Evolutionary conservation across 2,329 filamentous ascomycete genomes (phyloP), one percentile per base, ranked within the genome.

Genomic region (Alternaria brassicae): DNA sequence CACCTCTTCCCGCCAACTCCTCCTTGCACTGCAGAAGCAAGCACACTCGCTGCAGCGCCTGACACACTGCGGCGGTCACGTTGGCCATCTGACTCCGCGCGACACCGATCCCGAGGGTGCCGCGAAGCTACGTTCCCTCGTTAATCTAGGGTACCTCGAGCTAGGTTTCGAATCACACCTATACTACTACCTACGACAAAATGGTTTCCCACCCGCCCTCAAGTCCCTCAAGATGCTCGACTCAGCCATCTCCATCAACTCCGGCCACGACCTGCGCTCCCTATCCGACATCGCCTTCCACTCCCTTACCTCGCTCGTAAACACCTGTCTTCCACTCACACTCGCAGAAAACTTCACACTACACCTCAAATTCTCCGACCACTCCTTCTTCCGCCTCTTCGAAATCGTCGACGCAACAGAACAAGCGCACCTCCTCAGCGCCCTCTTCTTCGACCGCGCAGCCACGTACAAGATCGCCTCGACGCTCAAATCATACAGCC

Each of bases 11-110:
- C 53, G 56, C 8, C 51, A 56, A n/a, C 75, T 78, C 28, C 59
- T 77, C 2, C 53, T 63, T 5, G 72, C 71, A 5, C 60, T 78
- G 2, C 60, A 68, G 28, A 62, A 65, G 25, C 76, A 78, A 69
- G 67, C 71, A 4, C 53, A 66, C n/a, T 77, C 76, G 2, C 63
- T 78, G 4, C 60, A 69, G 50, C 63, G 62, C 5, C 61, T 78
- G 15, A 61, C 53, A 4, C 74, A 78, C 36, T 68, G 71, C 21
- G 69, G 70, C 12, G 73, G 74, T 10, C 60, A 58, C 17, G 54
- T 67, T 10, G 42, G 37, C 12, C 64, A 57, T 23, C 56, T 67
- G 1, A 59, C 60, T 10, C 9, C 49, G 2, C 61, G 56, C 13
- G 57, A 63, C 2, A 62, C 59, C 9, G 62, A 70, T 7, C 61